phyloP scores from a whole-genome alignment of 805 yeast species.

The Wickerhamiella hasegawae region DNA sequence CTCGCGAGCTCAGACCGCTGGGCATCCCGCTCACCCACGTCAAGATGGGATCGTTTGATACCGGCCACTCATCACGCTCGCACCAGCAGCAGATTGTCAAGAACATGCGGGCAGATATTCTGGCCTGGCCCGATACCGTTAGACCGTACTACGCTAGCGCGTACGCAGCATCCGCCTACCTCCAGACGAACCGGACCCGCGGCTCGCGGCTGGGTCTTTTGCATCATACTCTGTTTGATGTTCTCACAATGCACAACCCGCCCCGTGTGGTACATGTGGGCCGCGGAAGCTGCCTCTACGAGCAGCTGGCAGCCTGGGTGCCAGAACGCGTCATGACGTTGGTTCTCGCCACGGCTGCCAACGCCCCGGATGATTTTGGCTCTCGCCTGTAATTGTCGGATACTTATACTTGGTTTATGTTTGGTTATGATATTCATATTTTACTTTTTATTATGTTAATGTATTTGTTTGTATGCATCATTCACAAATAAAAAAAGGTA shows the following conservation, averaged over 20 bases:
- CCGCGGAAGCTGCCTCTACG: slow-evolving; percentile 19
- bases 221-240: slow-evolving; percentile 20
- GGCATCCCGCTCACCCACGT: slow-evolving; percentile 29
- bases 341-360: slow-evolving; percentile 1
- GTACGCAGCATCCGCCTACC: slow-evolving; percentile 19
- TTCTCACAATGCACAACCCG: slow-evolving; percentile 16
- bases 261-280: slow-evolving; percentile 21
- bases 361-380: not conserved
- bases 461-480: not conserved
- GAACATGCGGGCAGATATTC: slow-evolving; percentile 24
- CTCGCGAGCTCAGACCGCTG: slow-evolving; percentile 30
- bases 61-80: not conserved
- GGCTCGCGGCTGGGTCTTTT: slow-evolving; percentile 20
- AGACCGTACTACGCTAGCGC: slow-evolving; percentile 23
- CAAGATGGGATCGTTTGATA: slow-evolving; percentile 32
- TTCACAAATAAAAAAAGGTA: too few relatives aligned
- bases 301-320: slow-evolving; percentile 12
- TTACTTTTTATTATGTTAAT: too few relatives aligned
- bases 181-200: slow-evolving; percentile 17
- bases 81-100: slow-evolving; percentile 18
- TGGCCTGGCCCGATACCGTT: slow-evolving; percentile 27
- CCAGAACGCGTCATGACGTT: slow-evolving; percentile 19
- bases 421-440: too few relatives aligned
- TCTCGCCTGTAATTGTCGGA: too few relatives aligned
- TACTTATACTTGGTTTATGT: too few relatives aligned